These are phyloP conservation scores for Mycena sanguinolenta DNA, from an alignment of 768 basidiomycete species.

Conservation along the genomic window DNA sequence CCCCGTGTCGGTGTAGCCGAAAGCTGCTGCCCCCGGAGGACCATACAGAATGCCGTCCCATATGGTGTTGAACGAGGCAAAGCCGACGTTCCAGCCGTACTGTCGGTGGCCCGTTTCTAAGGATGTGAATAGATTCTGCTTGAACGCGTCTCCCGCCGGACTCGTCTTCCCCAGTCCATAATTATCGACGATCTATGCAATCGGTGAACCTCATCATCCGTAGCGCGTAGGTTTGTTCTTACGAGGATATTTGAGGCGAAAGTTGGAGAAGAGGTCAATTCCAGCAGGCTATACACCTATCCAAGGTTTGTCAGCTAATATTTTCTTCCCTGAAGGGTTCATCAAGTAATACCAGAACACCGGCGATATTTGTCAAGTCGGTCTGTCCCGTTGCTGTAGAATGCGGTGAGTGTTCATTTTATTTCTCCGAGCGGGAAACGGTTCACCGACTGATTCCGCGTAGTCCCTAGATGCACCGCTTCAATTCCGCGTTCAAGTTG, in stretches of 20 bases:
- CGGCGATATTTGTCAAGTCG: conserved; percentile 49
- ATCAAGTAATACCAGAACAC: conserved; percentile 49
- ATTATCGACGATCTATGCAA: conserved; percentile 45
- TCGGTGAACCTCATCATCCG: not conserved
- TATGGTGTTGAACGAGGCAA: conserved; percentile 47
- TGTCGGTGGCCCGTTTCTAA: conserved; percentile 41
- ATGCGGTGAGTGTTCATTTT: not conserved
- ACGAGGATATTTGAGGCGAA: conserved; percentile 59
- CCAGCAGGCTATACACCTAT: conserved; percentile 44
- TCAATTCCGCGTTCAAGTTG: not conserved
- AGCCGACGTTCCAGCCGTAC: conserved; percentile 49
- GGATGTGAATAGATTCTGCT: conserved; percentile 53
- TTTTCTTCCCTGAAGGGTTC: not conserved
- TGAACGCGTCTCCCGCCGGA: conserved; percentile 53
- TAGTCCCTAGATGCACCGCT: conserved; percentile 25
- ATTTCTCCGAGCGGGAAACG: not conserved
- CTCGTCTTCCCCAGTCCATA: conserved; percentile 56
- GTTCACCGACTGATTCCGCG: conserved; percentile 24
- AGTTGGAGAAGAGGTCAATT: conserved; percentile 53
- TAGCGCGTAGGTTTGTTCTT: not conserved
- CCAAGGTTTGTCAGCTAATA: not conserved
- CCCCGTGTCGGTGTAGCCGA: conserved; percentile 53
- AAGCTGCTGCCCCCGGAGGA: conserved; percentile 53
- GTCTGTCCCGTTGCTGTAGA: conserved; percentile 47
- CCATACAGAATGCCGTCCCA: conserved; percentile 52